These are phyloP conservation scores for Kazachstania sp. DNA, from an alignment of 1,139 yeast genomes.

Conservation along the genomic window DNA sequence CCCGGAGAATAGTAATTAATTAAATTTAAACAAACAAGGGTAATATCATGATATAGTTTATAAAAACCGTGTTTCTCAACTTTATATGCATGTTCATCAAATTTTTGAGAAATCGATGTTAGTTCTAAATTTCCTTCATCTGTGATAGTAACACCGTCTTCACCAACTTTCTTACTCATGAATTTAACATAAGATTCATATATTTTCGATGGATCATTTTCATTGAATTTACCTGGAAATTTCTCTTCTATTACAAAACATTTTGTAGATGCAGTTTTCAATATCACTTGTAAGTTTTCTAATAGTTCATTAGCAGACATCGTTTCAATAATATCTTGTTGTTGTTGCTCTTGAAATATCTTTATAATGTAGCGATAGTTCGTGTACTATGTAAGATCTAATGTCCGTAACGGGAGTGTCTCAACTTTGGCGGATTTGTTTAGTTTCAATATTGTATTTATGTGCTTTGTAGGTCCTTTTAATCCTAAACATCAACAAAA, in stretches of 20 bases:
- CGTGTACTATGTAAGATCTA: no score
- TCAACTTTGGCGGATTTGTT: no score
- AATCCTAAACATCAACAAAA: not conserved
- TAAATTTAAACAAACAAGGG: constrained; percentile 47
- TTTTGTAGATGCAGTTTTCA: constrained; percentile 26
- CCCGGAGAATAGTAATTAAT: constrained; percentile 48
- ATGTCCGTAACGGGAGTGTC: no score
- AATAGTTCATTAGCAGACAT: constrained; percentile 12
- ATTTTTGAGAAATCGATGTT: constrained; percentile 32
- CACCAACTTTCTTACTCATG: constrained; percentile 24
- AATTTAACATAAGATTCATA: constrained; percentile 36
- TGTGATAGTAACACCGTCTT: constrained; percentile 21
- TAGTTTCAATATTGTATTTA: not conserved
- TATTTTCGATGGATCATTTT: constrained; percentile 38
- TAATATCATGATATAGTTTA: constrained; percentile 64
- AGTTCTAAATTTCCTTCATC: constrained; percentile 21
- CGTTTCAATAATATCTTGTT: constrained; percentile 1
- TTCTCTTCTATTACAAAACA: constrained; percentile 34
- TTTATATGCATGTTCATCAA: constrained; percentile 34
- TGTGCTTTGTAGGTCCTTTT: not conserved
- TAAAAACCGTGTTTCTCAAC: constrained; percentile 36
- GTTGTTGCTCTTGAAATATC: not conserved
- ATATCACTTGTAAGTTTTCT: constrained; percentile 15
- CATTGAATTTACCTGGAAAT: constrained; percentile 43
- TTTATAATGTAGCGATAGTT: no score